Percentiles rank a stretch among this genome's conserved stretches.
Evolutionary conservation across 495 filamentous ascomycete genomes (phyloP).

Genomic region (Daldinia caldariorum): DNA sequence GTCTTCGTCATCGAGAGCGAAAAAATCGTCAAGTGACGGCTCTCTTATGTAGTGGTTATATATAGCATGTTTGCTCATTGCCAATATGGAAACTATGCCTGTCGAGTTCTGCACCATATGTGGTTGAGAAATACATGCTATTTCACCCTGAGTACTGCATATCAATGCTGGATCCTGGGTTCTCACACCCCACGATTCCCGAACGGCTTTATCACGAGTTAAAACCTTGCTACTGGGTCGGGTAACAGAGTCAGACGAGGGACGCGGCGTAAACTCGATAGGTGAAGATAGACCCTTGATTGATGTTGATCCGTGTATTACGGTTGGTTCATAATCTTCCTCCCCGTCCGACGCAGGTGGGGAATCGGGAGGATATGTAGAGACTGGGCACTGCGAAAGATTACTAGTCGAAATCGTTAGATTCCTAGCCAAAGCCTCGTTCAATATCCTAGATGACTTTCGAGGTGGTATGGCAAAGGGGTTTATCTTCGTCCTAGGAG

Average conservation of each 20-base stretch:
- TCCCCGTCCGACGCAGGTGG: constrained; percentile 31
- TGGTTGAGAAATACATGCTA: constrained; percentile 2
- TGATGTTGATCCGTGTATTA: constrained; percentile 1
- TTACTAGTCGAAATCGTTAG: background rate
- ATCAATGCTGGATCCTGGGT: constrained; percentile 29
- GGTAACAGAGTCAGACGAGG: constrained; percentile 16
- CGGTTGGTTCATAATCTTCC: constrained; percentile 8
- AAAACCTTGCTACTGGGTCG: background rate
- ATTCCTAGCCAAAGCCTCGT: background rate
- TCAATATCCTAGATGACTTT: constrained; percentile 13
- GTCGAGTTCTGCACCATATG: constrained; percentile 38
- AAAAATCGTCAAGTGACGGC: constrained; percentile 58
- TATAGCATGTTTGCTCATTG: constrained; percentile 10
- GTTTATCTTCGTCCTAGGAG: constrained; percentile 24
- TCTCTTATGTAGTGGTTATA: constrained; percentile 46
- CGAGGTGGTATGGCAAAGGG: constrained; percentile 6
- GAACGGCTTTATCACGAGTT: background rate
- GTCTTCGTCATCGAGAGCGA: constrained; percentile 58
- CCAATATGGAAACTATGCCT: constrained; percentile 37
- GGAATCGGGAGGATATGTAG: constrained; percentile 27
- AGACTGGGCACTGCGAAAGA: constrained; percentile 5
- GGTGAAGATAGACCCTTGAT: constrained; percentile 23
- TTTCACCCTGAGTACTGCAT: constrained; percentile 1
- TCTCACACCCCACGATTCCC: constrained; percentile 43
- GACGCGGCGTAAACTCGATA: constrained; percentile 19